Conservation (phyloP, 1,284 basidiomycete genomes). For the Xerocomus minutiporus region DNA sequence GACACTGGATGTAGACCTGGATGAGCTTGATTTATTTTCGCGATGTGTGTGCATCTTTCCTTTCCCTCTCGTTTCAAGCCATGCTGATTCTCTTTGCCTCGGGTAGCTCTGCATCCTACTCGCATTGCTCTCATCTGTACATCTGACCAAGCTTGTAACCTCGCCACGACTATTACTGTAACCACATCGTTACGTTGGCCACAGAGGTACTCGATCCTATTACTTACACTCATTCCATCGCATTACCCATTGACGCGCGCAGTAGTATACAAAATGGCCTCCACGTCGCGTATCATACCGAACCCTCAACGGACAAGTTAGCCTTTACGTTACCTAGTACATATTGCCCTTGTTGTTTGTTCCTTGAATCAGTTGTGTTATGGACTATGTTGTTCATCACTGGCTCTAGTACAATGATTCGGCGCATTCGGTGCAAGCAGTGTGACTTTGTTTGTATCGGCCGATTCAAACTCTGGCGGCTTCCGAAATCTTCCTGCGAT, state of each 20-base stretch:
- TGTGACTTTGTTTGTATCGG: conserved; percentile 6
- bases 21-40: background rate
- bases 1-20: background rate
- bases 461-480: conserved; percentile 5
- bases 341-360: background rate
- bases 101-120: conserved; percentile 1
- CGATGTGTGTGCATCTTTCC: conserved; percentile 7
- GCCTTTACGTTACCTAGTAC: background rate
- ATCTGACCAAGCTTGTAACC: conserved; percentile 3
- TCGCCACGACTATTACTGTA: background rate
- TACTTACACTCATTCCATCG: conserved; percentile 2
- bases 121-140: conserved; percentile 9
- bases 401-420: background rate
- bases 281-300: background rate
- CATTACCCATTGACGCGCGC: background rate
- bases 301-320: background rate
- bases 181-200: background rate
- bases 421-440: conserved; percentile 10
- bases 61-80: background rate
- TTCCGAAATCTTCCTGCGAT: conserved; percentile 3
- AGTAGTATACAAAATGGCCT: background rate
- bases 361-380: conserved; percentile 5
- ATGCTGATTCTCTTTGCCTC: background rate
- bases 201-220: background rate
- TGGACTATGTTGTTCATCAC: background rate